Evolutionary conservation across 2,329 filamentous ascomycete species (phyloP), one percentile per base, ranked within the genome.

Genomic region (Phoma herbarum): DNA sequence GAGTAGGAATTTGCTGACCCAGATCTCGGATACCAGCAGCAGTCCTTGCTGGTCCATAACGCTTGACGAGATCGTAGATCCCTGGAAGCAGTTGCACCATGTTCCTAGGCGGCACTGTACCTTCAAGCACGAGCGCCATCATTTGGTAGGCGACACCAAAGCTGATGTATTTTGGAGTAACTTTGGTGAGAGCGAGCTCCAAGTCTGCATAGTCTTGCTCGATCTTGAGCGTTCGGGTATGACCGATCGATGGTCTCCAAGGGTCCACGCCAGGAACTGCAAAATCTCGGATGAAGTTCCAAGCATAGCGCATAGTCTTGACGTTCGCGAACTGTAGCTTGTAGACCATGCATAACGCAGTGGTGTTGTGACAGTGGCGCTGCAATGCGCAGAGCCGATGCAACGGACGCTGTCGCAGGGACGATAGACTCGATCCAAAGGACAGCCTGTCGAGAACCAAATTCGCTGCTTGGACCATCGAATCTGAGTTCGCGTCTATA

Each of bases 1-100:
- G 68, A 9, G 61, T 70, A 2, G 64, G 62, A 18, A 73, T 55
- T 31, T 69, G 65, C 85, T 87, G 68, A 88, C 84, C 72, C 91
- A 91, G 51, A 91, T 90, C 48, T 81, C 82, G 67, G 91, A 93
- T 9, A 85, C 83, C 0, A 92, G 86, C 1, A 88, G 84, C 86
- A 86, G 29, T 84, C 83, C 70, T 91, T 88, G 1, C 84, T 75
- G 49, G 74, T 67, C 22, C 80, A 76, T 16, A 75, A 75, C 58
- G 74, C 69, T 23, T 79, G 65, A 66, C 75, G 66, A 39, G 66
- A 57, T 7, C 61, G 62, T 14, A 66, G 49, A 54, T 72, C 64
- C 11, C 69, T 68, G 57, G 63, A 18, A 73, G 41, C 6, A 73
- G 16, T 11, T 55, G 22, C 1, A 31, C 33, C 56, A 67, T 65